phyloP scores from a whole-genome alignment of 176 grass and related monocot species.

The Poa pratensis region DNA sequence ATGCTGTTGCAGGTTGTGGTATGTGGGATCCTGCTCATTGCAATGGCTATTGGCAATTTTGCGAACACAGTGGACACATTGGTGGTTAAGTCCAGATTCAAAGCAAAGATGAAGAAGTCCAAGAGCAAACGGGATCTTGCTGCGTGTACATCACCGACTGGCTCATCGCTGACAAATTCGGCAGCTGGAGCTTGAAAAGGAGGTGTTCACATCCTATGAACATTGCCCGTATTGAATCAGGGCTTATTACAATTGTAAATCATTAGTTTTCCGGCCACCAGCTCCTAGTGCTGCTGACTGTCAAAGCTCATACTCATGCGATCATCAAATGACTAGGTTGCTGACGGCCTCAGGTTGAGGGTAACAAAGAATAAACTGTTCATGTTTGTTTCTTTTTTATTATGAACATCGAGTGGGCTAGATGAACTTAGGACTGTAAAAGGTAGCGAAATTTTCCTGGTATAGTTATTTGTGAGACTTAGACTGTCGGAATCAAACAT shows the following conservation, averaged over 20 bases:
- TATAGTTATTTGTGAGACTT: constrained; percentile 45
- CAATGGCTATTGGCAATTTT: constrained; percentile 93
- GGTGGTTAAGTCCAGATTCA: constrained; percentile 78
- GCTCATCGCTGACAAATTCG: constrained; percentile 35
- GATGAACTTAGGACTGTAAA: constrained; percentile 48
- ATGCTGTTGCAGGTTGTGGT: constrained; percentile 64
- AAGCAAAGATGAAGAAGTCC: constrained; percentile 87
- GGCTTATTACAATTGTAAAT: constrained; percentile 50
- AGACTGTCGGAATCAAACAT: constrained; percentile 40
- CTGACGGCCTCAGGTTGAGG: constrained; percentile 47
- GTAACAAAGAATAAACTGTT: constrained; percentile 51
- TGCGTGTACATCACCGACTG: constrained; percentile 41
- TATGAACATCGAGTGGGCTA: constrained; percentile 38
- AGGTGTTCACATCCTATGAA: constrained; percentile 14
- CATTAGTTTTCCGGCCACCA: constrained; percentile 45
- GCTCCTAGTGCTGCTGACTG: constrained; percentile 33
- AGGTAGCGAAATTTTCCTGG: constrained; percentile 43
- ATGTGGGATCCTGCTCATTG: constrained; percentile 83
- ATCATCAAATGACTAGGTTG: constrained; percentile 39
- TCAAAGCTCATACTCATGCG: constrained; percentile 34
- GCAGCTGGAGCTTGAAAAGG: constrained; percentile 42
- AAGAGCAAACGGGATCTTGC: constrained; percentile 68
- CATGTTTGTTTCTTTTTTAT: constrained; percentile 27
- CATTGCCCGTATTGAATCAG: constrained; percentile 37
- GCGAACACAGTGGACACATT: constrained; percentile 86